A percentile compares a stretch with the other conserved stretches of the same genome.
Conservation (phyloP, 2,329 filamentous ascomycete genomes). For the Fusarium buxicola region DNA sequence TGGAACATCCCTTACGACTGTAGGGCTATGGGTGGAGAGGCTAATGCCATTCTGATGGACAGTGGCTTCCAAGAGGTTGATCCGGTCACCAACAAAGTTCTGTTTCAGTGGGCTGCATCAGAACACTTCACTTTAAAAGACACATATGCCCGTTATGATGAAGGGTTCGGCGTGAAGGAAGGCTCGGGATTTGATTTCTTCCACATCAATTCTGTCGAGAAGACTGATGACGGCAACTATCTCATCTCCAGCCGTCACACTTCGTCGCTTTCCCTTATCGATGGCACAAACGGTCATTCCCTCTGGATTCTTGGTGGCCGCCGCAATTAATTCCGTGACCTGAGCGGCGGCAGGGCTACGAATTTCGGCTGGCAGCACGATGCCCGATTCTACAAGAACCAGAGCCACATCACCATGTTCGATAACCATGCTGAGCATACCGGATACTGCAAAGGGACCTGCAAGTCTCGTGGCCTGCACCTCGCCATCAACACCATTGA, state of each 20-base stretch:
- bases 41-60: conserved; percentile 48
- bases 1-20: conserved; percentile 49
- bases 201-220: conserved; percentile 52
- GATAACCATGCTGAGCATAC: conserved; percentile 54
- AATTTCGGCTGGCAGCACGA: conserved; percentile 56
- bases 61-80: conserved; percentile 56
- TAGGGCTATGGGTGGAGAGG: conserved; percentile 47
- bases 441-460: conserved; percentile 44
- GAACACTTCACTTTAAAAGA: conserved; percentile 47
- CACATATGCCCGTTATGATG: conserved; percentile 45
- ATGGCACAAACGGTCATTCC: conserved; percentile 45
- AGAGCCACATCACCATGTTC: conserved; percentile 51
- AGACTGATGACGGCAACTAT: conserved; percentile 51
- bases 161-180: conserved; percentile 46
- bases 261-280: conserved; percentile 47
- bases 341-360: conserved; percentile 50
- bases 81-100: conserved; percentile 50
- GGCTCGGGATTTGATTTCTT: conserved; percentile 52
- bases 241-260: conserved; percentile 52
- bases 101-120: conserved; percentile 54
- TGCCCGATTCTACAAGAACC: conserved; percentile 48
- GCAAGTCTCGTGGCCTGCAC: conserved; percentile 47
- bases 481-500: conserved; percentile 45
- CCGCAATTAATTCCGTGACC: conserved; percentile 51
- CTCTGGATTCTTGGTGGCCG: conserved; percentile 54